Percentiles rank a stretch among this genome's conserved stretches.
Conservation (phyloP, 2,329 filamentous ascomycete genomes). For the Aspergillus candidus region DNA sequence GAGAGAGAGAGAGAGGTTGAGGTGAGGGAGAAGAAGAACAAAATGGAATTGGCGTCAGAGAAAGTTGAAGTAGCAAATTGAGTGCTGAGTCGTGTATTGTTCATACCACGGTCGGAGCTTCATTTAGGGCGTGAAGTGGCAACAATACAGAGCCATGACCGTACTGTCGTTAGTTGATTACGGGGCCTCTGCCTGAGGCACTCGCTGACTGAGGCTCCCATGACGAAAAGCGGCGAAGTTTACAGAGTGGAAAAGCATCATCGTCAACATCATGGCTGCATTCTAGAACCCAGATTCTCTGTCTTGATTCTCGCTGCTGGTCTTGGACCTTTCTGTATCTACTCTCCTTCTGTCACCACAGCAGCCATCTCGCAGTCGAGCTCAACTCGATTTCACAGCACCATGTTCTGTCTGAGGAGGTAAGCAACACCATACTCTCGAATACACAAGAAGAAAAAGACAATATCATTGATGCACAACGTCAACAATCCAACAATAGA, state of each 20-base stretch:
- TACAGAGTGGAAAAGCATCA: too few species aligned
- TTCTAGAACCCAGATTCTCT: too few species aligned
- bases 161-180: too few species aligned
- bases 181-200: too few species aligned
- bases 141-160: too few species aligned
- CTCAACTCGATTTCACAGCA: conserved; percentile 12
- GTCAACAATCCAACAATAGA: not conserved
- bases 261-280: too few species aligned
- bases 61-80: conserved; percentile 14
- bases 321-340: not conserved
- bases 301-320: not conserved
- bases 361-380: conserved; percentile 4
- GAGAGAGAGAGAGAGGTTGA: conserved; percentile 9
- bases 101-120: too few species aligned
- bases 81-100: conserved; percentile 5
- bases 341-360: not conserved
- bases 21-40: conserved; percentile 18
- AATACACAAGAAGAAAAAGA: too few species aligned
- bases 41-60: conserved; percentile 17
- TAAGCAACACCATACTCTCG: conserved; percentile 28
- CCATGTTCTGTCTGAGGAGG: conserved; percentile 64
- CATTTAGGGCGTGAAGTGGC: too few species aligned
- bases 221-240: too few species aligned
- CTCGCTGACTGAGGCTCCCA: too few species aligned
- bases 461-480: too few species aligned